phyloP scores from a whole-genome alignment of 176 grass and related monocot species.

The Phragmites australis region DNA sequence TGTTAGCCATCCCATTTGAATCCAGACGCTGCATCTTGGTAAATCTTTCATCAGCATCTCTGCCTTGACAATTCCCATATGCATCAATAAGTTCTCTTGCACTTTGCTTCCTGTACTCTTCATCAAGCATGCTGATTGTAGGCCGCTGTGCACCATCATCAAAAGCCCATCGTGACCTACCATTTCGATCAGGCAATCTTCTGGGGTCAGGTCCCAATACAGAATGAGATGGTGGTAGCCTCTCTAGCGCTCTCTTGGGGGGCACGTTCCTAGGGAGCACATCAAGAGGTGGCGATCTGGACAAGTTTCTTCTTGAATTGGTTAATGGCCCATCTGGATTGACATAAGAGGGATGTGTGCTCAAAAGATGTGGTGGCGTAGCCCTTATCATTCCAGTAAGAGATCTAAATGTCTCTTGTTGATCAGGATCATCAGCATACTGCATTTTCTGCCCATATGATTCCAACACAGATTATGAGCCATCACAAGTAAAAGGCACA shows the following conservation, averaged over 20 bases:
- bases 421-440: constrained; percentile 58
- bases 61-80: constrained; percentile 86
- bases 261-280: constrained; percentile 47
- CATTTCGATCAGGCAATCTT: constrained; percentile 52
- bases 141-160: constrained; percentile 38
- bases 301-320: constrained; percentile 59
- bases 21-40: constrained; percentile 73
- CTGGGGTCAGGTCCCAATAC: constrained; percentile 46
- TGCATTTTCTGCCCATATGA: constrained; percentile 42
- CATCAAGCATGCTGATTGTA: constrained; percentile 47
- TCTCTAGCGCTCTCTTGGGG: constrained; percentile 50
- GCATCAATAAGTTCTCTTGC: constrained; percentile 95
- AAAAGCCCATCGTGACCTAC: constrained; percentile 45
- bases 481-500: constrained; percentile 29
- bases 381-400: constrained; percentile 31
- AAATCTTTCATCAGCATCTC: constrained; percentile 58
- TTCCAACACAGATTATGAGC: constrained; percentile 40
- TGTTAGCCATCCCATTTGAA: constrained; percentile 55
- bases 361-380: constrained; percentile 34
- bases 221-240: constrained; percentile 54
- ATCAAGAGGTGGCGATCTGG: constrained; percentile 68
- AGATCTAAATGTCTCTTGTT: constrained; percentile 48
- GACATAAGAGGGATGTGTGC: constrained; percentile 23
- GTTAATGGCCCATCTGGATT: constrained; percentile 41
- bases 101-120: constrained; percentile 71